A percentile compares a stretch with the other conserved stretches of the same genome.
Conservation (phyloP, 805 yeast species). For the Metschnikowia dekortorum region DNA sequence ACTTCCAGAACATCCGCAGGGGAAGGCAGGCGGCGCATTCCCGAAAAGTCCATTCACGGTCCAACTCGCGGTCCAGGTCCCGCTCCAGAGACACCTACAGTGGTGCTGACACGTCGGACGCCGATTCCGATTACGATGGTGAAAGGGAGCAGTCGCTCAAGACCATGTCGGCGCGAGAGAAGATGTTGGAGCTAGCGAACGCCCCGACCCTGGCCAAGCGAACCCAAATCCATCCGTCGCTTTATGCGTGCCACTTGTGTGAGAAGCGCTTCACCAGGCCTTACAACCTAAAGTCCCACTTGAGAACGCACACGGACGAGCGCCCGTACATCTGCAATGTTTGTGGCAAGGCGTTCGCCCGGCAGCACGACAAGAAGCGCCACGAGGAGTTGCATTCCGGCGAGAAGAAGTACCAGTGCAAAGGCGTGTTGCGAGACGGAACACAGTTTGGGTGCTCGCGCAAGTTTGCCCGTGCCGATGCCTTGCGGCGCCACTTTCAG, state of each 20-base stretch:
- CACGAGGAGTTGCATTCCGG: constrained; percentile 64
- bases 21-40: constrained; percentile 38
- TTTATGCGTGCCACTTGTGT: constrained; percentile 77
- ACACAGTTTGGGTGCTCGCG: constrained; percentile 44
- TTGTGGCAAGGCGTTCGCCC: constrained; percentile 72
- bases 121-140: constrained; percentile 18
- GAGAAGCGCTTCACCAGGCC: constrained; percentile 88
- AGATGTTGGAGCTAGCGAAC: constrained; percentile 62
- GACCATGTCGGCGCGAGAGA: constrained; percentile 41
- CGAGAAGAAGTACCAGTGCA: constrained; percentile 68
- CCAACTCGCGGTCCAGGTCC: constrained; percentile 27
- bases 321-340: constrained; percentile 68
- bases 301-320: constrained; percentile 86
- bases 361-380: constrained; percentile 44
- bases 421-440: constrained; percentile 55
- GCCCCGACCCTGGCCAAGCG: constrained; percentile 51
- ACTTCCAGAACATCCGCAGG: constrained; percentile 35
- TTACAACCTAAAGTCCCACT: constrained; percentile 85
- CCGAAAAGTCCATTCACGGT: constrained; percentile 9
- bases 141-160: constrained; percentile 5
- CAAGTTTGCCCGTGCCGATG: constrained; percentile 45
- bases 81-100: constrained; percentile 16
- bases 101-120: constrained; percentile 11
- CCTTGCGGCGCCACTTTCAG: constrained; percentile 42
- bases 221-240: constrained; percentile 66